Conservation (phyloP, 2,329 filamentous ascomycete genomes). For the Pseudopyricularia cyperi region DNA sequence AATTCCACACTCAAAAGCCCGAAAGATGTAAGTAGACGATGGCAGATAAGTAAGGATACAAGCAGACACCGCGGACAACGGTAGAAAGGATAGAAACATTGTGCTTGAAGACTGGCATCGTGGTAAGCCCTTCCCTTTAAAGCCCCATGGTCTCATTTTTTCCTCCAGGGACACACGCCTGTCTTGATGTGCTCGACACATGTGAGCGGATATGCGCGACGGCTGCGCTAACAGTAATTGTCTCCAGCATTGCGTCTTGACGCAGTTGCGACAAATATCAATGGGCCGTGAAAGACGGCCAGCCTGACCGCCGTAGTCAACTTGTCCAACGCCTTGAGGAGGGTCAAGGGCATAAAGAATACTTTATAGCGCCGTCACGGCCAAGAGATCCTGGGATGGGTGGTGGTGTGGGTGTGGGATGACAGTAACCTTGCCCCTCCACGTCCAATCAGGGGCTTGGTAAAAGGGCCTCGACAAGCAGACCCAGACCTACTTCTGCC, state of each 20-base stretch:
- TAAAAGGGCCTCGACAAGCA: not conserved
- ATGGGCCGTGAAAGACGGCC: not conserved
- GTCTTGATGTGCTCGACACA: not conserved
- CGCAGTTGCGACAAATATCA: conserved; percentile 2
- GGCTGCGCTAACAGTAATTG: not conserved
- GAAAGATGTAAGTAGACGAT: not conserved
- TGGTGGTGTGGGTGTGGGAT: not conserved
- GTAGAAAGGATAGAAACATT: not conserved
- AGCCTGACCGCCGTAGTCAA: not conserved
- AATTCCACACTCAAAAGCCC: not conserved
- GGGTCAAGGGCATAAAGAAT: not conserved
- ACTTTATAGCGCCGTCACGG: not conserved
- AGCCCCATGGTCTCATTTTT: not conserved
- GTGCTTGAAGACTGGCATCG: not conserved
- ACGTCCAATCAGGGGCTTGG: not conserved
- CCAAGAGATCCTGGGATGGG: not conserved
- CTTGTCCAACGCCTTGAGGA: not conserved
- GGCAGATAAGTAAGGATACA: not conserved
- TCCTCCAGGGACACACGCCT: not conserved
- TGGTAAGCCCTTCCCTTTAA: not conserved
- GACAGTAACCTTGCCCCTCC: not conserved
- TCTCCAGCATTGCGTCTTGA: conserved; percentile 1
- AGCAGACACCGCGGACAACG: not conserved
- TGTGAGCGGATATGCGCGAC: not conserved
- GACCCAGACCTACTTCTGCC: not conserved